These are phyloP conservation scores for Emmonsiellopsis sp. DNA, from an alignment of 2,329 filamentous ascomycete species.

Conservation along the genomic window DNA sequence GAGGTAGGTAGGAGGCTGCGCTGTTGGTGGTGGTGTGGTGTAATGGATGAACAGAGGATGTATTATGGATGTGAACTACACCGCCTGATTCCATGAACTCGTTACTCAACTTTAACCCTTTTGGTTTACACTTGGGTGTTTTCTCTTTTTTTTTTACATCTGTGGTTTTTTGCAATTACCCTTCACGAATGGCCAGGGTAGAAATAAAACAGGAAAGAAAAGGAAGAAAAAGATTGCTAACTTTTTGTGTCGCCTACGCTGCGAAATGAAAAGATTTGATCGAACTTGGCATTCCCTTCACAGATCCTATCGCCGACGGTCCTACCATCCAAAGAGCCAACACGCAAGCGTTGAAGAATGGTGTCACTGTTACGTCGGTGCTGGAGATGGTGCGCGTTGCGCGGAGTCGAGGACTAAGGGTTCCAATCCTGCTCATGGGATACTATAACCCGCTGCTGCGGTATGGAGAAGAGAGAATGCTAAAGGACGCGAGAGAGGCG, in stretches of 20 bases:
- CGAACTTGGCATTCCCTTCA: conserved; percentile 92
- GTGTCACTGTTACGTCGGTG: conserved; percentile 70
- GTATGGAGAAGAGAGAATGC: conserved; percentile 84
- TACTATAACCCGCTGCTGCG: conserved; percentile 96
- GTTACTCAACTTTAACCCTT: background rate
- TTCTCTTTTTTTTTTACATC: background rate
- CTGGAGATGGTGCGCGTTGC: conserved; percentile 78
- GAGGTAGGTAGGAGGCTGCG: background rate
- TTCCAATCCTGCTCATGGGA: conserved; percentile 89
- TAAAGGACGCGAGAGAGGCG: conserved; percentile 72
- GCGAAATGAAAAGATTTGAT: conserved; percentile 61
- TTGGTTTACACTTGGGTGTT: too few species aligned
- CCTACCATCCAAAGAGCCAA: conserved; percentile 95
- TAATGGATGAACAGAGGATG: too few species aligned
- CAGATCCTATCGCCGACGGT: conserved; percentile 94
- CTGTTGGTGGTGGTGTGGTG: background rate
- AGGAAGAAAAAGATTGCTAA: background rate
- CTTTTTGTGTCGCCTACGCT: conserved; percentile 2
- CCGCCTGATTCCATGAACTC: too few species aligned
- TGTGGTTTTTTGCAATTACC: background rate
- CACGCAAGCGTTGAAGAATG: conserved; percentile 79
- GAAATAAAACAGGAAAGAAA: background rate
- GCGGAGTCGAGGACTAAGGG: conserved; percentile 63
- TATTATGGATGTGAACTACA: too few species aligned
- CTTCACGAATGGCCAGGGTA: background rate